These are phyloP conservation scores for Asterella californica DNA, from an alignment of 225 moss, liverwort and hornwort genomes.

Conservation along the genomic window DNA sequence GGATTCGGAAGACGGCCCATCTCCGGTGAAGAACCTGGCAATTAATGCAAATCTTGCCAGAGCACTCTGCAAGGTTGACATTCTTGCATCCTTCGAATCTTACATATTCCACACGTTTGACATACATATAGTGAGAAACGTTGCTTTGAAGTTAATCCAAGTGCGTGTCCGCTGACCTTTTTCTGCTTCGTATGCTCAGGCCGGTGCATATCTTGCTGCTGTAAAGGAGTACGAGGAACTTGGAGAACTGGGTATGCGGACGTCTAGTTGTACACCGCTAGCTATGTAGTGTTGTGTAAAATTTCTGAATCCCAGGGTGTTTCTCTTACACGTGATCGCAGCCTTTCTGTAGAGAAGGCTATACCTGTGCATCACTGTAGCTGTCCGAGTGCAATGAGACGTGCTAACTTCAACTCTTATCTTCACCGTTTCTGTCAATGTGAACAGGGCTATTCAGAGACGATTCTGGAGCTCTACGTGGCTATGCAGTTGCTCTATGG, in stretches of 20 bases:
- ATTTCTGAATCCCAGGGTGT: background rate
- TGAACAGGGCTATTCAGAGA: slow-evolving; percentile 56
- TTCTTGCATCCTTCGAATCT: background rate
- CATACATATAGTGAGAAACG: too few species aligned
- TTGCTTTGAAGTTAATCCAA: background rate
- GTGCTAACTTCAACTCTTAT: background rate
- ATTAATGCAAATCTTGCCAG: slow-evolving; percentile 79
- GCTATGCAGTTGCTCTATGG: slow-evolving; percentile 91
- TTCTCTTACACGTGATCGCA: background rate
- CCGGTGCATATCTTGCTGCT: slow-evolving; percentile 56
- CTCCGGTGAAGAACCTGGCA: slow-evolving; percentile 38
- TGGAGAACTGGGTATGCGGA: slow-evolving; percentile 29
- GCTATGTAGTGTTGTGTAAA: too few species aligned
- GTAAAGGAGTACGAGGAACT: slow-evolving; percentile 71
- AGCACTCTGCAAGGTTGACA: slow-evolving; percentile 69
- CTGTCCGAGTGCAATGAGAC: background rate
- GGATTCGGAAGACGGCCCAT: slow-evolving; percentile 26
- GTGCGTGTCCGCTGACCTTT: background rate
- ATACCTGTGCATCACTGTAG: background rate
- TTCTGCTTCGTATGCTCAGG: slow-evolving; percentile 35
- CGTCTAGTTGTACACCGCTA: background rate
- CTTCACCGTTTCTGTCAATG: slow-evolving; percentile 5
- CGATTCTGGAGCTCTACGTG: slow-evolving; percentile 74
- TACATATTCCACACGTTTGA: background rate
- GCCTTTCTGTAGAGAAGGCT: background rate